Conservation (phyloP, 495 filamentous ascomycete species). For the Penicillium lividum region DNA sequence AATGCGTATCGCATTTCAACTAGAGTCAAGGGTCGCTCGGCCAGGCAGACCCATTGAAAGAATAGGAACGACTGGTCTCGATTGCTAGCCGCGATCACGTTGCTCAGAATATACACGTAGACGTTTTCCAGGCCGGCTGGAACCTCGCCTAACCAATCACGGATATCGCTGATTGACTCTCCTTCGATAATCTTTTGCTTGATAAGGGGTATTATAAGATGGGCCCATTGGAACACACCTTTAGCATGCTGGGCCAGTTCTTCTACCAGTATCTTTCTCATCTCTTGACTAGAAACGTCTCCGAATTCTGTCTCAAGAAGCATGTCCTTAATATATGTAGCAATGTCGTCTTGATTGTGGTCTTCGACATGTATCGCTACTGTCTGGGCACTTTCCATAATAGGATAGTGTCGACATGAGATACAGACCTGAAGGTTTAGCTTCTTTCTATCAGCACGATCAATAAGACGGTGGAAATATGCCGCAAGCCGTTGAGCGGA, state of each 20-base stretch:
- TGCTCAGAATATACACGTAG: conserved; percentile 16
- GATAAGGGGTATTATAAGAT: conserved; percentile 12
- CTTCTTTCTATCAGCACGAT: conserved; percentile 2
- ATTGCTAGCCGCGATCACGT: conserved; percentile 9
- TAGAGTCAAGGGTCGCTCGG: conserved; percentile 19
- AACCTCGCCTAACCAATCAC: conserved; percentile 11
- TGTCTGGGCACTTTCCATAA: neutral
- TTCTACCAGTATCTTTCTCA: neutral
- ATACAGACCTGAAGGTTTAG: conserved; percentile 12
- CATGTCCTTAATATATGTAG: conserved; percentile 12
- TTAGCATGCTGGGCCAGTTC: conserved; percentile 9
- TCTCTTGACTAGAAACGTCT: neutral
- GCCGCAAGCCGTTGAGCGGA: conserved; percentile 8
- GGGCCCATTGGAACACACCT: conserved; percentile 11
- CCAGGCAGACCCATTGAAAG: conserved; percentile 21
- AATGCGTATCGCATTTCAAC: conserved; percentile 19
- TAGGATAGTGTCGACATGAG: conserved; percentile 23
- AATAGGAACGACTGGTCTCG: conserved; percentile 10
- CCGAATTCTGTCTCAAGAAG: conserved; percentile 3
- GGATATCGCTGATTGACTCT: conserved; percentile 12
- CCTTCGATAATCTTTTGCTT: conserved; percentile 6
- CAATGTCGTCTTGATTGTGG: conserved; percentile 5
- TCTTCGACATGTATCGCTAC: conserved; percentile 4
- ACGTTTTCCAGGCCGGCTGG: conserved; percentile 11
- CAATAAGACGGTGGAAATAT: conserved; percentile 16